A percentile compares a stretch with the other conserved stretches of the same genome.
These are phyloP conservation scores for Paramyrothecium roridum DNA, from an alignment of 2,329 filamentous ascomycete species.

Conservation along the genomic window DNA sequence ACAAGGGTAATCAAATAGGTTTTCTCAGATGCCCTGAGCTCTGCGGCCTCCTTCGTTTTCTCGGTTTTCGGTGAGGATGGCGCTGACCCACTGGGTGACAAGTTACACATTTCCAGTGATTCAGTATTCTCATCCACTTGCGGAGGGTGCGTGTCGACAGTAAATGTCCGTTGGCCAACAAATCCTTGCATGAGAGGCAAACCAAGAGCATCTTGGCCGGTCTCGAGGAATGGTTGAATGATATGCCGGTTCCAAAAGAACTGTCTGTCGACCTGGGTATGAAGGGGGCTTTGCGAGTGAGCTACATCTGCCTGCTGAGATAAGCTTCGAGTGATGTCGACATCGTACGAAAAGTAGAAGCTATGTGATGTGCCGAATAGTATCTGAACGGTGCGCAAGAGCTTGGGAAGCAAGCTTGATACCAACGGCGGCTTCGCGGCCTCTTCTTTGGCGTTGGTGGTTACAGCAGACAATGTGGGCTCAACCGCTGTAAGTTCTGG, in stretches of 20 bases:
- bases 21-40: slow-evolving; percentile 46
- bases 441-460: slow-evolving; percentile 39
- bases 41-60: slow-evolving; percentile 25
- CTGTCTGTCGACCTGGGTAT: slow-evolving; percentile 68
- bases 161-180: slow-evolving; percentile 80
- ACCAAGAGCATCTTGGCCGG: slow-evolving; percentile 67
- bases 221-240: slow-evolving; percentile 68
- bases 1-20: slow-evolving; percentile 81
- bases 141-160: slow-evolving; percentile 61
- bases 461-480: slow-evolving; percentile 10
- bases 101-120: slow-evolving; percentile 41
- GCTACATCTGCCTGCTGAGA: slow-evolving; percentile 23
- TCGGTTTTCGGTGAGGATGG: slow-evolving; percentile 19
- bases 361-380: slow-evolving; percentile 79
- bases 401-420: slow-evolving; percentile 69
- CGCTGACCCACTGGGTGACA: slow-evolving; percentile 26
- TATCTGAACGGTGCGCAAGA: slow-evolving; percentile 79
- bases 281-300: slow-evolving; percentile 49
- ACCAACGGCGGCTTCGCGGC: slow-evolving; percentile 18
- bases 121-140: slow-evolving; percentile 46
- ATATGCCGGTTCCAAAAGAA: slow-evolving; percentile 93
- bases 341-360: slow-evolving; percentile 94
- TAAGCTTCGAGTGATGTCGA: slow-evolving; percentile 77
- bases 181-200: slow-evolving; percentile 93
- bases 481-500: slow-evolving; percentile 11